A percentile compares a stretch with the other conserved stretches of the same genome.
Conservation (phyloP, 73 alveolate species). For the Stentor coeruleus region DNA sequence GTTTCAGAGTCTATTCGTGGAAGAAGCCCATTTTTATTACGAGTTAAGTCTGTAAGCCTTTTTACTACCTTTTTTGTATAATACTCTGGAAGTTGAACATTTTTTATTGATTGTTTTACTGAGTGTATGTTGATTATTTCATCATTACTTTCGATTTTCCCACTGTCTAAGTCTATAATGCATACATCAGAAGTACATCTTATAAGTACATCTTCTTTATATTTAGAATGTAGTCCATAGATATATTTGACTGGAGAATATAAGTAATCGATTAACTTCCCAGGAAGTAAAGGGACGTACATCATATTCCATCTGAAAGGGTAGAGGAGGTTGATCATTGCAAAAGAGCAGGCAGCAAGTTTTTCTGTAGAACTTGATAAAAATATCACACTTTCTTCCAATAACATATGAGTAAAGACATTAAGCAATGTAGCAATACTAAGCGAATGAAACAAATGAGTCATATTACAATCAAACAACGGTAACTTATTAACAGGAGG, state of each 20-base stretch:
- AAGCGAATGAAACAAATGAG: neutral
- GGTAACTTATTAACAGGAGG: constrained; percentile 17
- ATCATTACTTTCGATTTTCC: neutral
- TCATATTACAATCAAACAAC: neutral
- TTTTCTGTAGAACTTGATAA: neutral
- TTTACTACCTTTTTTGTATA: neutral
- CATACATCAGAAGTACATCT: neutral
- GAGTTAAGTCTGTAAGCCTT: neutral
- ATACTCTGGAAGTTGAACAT: neutral
- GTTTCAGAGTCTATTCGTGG: neutral
- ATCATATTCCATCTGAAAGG: neutral
- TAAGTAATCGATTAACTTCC: neutral
- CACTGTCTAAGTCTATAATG: neutral
- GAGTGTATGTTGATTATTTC: neutral
- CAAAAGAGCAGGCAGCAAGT: neutral
- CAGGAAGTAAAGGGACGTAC: neutral
- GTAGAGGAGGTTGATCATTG: neutral
- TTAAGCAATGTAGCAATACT: neutral
- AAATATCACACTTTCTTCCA: neutral
- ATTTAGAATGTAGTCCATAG: neutral
- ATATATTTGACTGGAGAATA: constrained; percentile 15
- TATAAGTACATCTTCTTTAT: constrained; percentile 9
- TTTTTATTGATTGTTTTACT: neutral
- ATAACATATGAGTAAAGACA: neutral
- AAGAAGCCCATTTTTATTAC: too few relatives aligned